Evolutionary conservation across 169 alveolate genomes (phyloP), one percentile per base, ranked within the genome.

Genomic region (Eimeria necatrix): DNA sequence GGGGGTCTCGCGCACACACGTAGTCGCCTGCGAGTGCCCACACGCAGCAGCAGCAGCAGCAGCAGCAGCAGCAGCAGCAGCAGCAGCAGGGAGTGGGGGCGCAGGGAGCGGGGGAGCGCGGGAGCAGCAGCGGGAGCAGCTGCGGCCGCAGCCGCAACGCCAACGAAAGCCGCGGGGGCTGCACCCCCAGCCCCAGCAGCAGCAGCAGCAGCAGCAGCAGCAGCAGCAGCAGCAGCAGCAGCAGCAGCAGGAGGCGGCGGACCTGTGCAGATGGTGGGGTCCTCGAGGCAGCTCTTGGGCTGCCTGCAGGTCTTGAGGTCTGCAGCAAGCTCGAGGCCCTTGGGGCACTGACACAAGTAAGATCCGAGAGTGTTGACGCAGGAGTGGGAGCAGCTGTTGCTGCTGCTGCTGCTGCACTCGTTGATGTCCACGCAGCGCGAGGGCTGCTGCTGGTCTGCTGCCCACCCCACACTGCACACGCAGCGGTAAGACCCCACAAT

Each of bases 331-430:
- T 5, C 26, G 76, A 14, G 9, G 26, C 26, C 80, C 4, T 60
- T 41, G 20, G 76, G 91, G 53, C 97, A 96, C 18, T 87, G 94
- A 49, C 97, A 96, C 51, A 68, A 71, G 70, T 91, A 96, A 12
- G 93, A 59, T 16, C 97, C 97, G 5, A 91, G 94, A n/a, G 95
- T 88, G 81, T 96, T 96, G 46, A 80, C 93, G 64, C 97, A 96
- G 8, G 91, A 5, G 56, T 84, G 91, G 4, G 60, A 60, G 49
- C 91, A 84, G 7, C 22, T 59, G 59, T 26, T 12, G 14, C 9
- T 46, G n/a, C n/a, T n/a, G 61, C 52, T 14, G 59, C 10, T 12
- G 60, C 20, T 20, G 49, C 93, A 86, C 51, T 86, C 93, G 93
- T 86, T 18, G 61, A 86, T 26, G 51, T 86, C 93, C 4, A 22